Percentiles rank a stretch among this genome's conserved stretches.
Conservation (phyloP, 2,329 filamentous ascomycete genomes). For the Trichoderma oligosporum region DNA sequence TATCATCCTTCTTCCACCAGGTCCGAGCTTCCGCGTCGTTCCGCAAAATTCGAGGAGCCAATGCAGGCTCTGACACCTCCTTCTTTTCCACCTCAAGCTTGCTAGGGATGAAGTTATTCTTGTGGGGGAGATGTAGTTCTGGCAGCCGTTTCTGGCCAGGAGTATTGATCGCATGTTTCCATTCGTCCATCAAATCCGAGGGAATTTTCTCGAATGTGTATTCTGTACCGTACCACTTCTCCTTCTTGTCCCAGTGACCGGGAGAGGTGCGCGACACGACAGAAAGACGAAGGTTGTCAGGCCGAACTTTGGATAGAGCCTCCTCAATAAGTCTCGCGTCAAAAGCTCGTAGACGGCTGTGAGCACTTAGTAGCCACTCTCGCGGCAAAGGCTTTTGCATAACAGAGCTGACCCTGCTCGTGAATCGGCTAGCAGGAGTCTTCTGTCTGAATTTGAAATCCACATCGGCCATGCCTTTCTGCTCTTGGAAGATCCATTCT, state of each 20-base stretch:
- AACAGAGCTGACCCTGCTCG: slow-evolving; percentile 74
- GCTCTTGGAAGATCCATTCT: slow-evolving; percentile 91
- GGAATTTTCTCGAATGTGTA: slow-evolving; percentile 82
- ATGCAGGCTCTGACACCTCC: slow-evolving; percentile 70
- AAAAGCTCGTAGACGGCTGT: slow-evolving; percentile 73
- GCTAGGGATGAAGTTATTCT: slow-evolving; percentile 93
- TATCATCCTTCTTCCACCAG: slow-evolving; percentile 99
- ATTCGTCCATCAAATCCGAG: slow-evolving; percentile 65
- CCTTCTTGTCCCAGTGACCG: slow-evolving; percentile 78
- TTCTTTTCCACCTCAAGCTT: slow-evolving; percentile 94
- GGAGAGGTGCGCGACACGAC: slow-evolving; percentile 81
- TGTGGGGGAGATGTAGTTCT: slow-evolving; percentile 80
- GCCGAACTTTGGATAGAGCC: slow-evolving; percentile 68
- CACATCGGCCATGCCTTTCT: slow-evolving; percentile 84
- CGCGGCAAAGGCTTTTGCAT: slow-evolving; percentile 91
- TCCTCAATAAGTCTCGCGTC: slow-evolving; percentile 71
- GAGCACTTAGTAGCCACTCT: slow-evolving; percentile 81
- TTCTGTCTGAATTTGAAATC: slow-evolving; percentile 96
- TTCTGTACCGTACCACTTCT: slow-evolving; percentile 98
- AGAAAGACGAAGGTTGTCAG: slow-evolving; percentile 85
- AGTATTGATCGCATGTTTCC: slow-evolving; percentile 60
- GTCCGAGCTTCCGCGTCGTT: slow-evolving; percentile 76
- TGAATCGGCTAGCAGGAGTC: slow-evolving; percentile 82
- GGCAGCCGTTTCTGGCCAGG: slow-evolving; percentile 57
- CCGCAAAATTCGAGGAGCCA: slow-evolving; percentile 75